Evolutionary conservation across 257 asterid species (phyloP), one percentile per base, ranked within the genome.

Genomic region (Handroanthus guayacan): DNA sequence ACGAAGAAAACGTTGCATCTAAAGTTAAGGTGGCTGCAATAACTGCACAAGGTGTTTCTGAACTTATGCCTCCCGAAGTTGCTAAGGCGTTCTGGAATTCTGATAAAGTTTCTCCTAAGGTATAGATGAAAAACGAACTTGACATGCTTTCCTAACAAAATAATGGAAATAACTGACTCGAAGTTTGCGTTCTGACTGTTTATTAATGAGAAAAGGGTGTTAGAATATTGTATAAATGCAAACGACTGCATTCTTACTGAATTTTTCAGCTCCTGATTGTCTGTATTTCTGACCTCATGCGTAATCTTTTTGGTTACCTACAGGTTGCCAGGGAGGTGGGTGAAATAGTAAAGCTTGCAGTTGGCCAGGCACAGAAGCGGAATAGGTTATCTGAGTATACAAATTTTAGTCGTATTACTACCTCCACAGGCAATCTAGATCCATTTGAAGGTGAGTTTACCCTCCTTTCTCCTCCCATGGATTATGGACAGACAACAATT

Each of bases 21-120:
- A 87, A 81, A 43, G 86, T 79, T 76, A 85, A 83, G 70, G 81
- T 84, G 75, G 94, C 91, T 55, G 86, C 92, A 67, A 70, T 80
- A 61, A 91, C 91, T 77, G 89, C 96, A 67, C 90, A 88, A 82
- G 86, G 90, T 71, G 79, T 92, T 80, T 88, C 97, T 37, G 93
- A 92, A 76, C 93, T 95, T 67, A 89, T 95, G 97, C 99, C 99
- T 76, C 94, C 97, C 72, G 98, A 93, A 25, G 93, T 95, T 78
- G 98, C 97, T 55, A 91, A 87, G 84, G 96, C 97, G 13, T 90
- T 92, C 79, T 87, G 84, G 96, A 76, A 75, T 81, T 86, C 97
- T 14, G 90, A 87, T 69, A 92, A 91, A 81, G 85, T 84, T 76
- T 89, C 97, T 78, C 79, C 95, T 3, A 92, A 95, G 97, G 97